Conservation (phyloP, 2,329 filamentous ascomycete species). For the Amesomyces nigricolor region DNA sequence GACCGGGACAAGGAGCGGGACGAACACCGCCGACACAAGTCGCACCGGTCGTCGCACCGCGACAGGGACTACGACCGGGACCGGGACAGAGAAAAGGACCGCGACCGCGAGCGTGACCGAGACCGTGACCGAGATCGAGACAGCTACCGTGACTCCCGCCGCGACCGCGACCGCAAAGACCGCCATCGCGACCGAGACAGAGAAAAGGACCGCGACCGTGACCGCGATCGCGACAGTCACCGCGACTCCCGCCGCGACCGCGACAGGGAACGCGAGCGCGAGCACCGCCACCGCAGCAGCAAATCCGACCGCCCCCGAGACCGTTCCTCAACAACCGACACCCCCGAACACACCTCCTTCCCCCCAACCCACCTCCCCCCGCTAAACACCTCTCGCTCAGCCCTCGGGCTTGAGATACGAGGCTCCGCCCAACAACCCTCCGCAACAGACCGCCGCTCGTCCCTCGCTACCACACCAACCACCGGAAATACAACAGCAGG, state of each 20-base stretch:
- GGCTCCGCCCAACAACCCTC: slow-evolving; percentile 23
- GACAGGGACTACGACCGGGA: slow-evolving; percentile 36
- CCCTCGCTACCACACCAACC: slow-evolving; percentile 30
- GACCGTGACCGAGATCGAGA: slow-evolving; percentile 31
- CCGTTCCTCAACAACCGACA: not conserved
- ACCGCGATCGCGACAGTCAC: slow-evolving; percentile 15
- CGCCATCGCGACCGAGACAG: slow-evolving; percentile 25
- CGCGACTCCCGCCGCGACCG: slow-evolving; percentile 1
- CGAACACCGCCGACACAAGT: slow-evolving; percentile 33
- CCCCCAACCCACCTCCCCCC: slow-evolving; percentile 34
- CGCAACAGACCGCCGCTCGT: slow-evolving; percentile 32
- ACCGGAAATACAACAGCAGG: slow-evolving; percentile 10
- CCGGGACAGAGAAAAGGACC: slow-evolving; percentile 32
- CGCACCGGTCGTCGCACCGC: slow-evolving; percentile 34
- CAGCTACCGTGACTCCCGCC: slow-evolving; percentile 37
- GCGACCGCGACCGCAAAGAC: slow-evolving; percentile 23
- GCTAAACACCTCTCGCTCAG: slow-evolving; percentile 30
- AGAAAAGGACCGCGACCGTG: slow-evolving; percentile 32
- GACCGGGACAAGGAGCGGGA: slow-evolving; percentile 34
- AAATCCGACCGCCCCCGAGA: slow-evolving; percentile 23
- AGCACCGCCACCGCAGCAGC: slow-evolving; percentile 31
- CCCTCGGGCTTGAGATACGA: slow-evolving; percentile 34
- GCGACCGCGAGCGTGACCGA: slow-evolving; percentile 31
- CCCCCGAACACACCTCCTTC: not conserved
- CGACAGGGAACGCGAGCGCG: slow-evolving; percentile 14